Evolutionary conservation across 352 stramenopile species (phyloP).

Genomic region (Pythium pectinolyticum): DNA sequence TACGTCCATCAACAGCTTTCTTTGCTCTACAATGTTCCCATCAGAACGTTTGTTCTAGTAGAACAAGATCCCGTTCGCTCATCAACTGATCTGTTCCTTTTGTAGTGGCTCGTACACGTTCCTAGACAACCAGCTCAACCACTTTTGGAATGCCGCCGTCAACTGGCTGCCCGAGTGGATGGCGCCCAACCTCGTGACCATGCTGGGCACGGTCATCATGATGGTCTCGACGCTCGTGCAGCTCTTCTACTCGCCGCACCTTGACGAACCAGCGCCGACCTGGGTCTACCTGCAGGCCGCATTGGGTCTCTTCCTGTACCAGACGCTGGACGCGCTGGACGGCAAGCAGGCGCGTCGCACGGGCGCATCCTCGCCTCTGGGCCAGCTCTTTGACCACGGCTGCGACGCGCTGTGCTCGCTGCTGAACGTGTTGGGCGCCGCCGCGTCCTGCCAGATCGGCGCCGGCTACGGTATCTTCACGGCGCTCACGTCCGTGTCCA

Average conservation of each 20-base stretch:
- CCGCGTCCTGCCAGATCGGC: constrained; percentile 59
- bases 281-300: constrained; percentile 80
- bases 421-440: constrained; percentile 80
- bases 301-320: constrained; percentile 91
- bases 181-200: constrained; percentile 90
- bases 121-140: constrained; percentile 86
- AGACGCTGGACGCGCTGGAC: constrained; percentile 99
- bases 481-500: constrained; percentile 74
- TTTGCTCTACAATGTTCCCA: no score
- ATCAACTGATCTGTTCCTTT: not conserved
- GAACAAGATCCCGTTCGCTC: no score
- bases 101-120: constrained; percentile 82
- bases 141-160: constrained; percentile 87
- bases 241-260: constrained; percentile 70
- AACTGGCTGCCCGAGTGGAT: constrained; percentile 86
- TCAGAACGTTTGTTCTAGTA: no score
- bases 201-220: constrained; percentile 81
- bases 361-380: constrained; percentile 91
- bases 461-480: constrained; percentile 44
- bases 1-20: no score
- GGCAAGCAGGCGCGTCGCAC: constrained; percentile 98
- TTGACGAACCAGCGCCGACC: constrained; percentile 55
- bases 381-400: constrained; percentile 98
- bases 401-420: constrained; percentile 84
- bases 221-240: constrained; percentile 78